Conservation (phyloP, 345 rosid genomes). For the Geranium brycei region DNA sequence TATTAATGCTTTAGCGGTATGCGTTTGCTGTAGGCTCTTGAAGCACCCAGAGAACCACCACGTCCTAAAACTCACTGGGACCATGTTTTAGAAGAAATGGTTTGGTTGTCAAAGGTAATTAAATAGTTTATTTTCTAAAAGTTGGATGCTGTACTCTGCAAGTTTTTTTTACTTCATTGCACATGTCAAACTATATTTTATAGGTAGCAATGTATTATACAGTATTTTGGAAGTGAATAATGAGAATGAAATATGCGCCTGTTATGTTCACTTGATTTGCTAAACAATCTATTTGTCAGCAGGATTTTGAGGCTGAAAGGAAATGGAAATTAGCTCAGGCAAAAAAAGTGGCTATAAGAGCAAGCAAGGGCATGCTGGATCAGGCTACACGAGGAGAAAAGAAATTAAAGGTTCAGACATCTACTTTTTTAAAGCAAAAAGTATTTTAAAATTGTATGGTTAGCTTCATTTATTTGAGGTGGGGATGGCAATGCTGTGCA, state of each 20-base stretch:
- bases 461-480: neutral
- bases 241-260: neutral
- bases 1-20: constrained; percentile 5
- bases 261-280: constrained; percentile 14
- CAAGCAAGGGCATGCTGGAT: constrained; percentile 95
- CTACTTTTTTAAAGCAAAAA: neutral
- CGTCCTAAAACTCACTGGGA: constrained; percentile 98
- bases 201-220: too few relatives aligned
- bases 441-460: neutral
- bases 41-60: constrained; percentile 85
- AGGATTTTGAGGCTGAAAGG: constrained; percentile 98
- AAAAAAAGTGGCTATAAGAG: constrained; percentile 84
- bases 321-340: constrained; percentile 97
- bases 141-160: neutral
- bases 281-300: constrained; percentile 19
- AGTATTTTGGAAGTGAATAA: neutral
- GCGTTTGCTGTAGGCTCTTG: constrained; percentile 48
- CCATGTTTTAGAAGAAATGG: constrained; percentile 97
- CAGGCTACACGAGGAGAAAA: constrained; percentile 85
- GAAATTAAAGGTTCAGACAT: constrained; percentile 69
- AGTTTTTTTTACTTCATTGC: neutral
- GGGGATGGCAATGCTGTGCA: constrained; percentile 19
- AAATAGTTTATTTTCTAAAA: constrained; percentile 7
- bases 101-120: constrained; percentile 89
- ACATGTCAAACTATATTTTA: neutral